Percentiles rank a stretch among this genome's conserved stretches.
Conservation (phyloP, 1,284 basidiomycete genomes). For the Naganishia liquefaciens region DNA sequence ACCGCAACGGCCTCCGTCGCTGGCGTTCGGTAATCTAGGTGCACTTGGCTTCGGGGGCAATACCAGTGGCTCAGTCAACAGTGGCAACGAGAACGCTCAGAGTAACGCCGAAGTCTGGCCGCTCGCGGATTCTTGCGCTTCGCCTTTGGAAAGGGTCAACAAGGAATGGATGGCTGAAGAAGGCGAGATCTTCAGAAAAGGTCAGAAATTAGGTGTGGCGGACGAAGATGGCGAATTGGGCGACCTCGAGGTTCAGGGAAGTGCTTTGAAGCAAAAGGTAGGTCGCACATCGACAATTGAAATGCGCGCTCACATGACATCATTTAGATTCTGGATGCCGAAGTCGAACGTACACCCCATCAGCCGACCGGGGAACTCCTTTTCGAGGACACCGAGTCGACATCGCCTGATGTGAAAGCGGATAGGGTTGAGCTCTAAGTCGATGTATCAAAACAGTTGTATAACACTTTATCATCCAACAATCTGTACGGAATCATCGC, state of each 20-base stretch:
- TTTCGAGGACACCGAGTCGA: slow-evolving; percentile 9
- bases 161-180: slow-evolving; percentile 80
- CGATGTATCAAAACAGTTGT: slow-evolving; percentile 8
- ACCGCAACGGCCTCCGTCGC: background rate
- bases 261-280: slow-evolving; percentile 79
- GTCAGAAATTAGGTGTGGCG: slow-evolving; percentile 74
- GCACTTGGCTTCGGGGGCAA: slow-evolving; percentile 4
- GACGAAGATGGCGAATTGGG: slow-evolving; percentile 67
- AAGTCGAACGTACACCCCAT: slow-evolving; percentile 47
- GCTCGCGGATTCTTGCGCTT: slow-evolving; percentile 21
- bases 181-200: slow-evolving; percentile 89
- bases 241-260: slow-evolving; percentile 64
- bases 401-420: background rate
- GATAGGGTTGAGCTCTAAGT: background rate
- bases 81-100: background rate
- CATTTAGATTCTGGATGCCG: slow-evolving; percentile 48
- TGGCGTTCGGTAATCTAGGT: slow-evolving; percentile 3
- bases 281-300: slow-evolving; percentile 39
- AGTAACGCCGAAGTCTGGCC: background rate
- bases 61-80: slow-evolving; percentile 7
- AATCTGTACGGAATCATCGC: no score
- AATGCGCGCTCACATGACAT: background rate
- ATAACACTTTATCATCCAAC: background rate
- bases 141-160: slow-evolving; percentile 54
- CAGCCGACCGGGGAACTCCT: slow-evolving; percentile 11